Evolutionary conservation across 2,329 filamentous ascomycete genomes (phyloP).

Genomic region (Neurospora crassa): DNA sequence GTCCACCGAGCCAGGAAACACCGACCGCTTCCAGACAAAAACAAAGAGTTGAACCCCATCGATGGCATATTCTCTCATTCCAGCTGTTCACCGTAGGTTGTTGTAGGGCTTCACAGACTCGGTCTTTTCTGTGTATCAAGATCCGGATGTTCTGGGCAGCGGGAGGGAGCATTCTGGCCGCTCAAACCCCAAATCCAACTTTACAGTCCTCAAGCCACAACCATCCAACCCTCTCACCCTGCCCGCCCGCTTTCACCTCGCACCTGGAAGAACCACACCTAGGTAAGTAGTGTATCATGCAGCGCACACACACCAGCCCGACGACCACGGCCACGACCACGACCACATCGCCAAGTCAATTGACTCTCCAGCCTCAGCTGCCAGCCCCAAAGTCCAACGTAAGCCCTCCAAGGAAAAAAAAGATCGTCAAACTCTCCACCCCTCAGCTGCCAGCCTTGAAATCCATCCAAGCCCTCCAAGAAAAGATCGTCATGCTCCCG

Average conservation of each 20-base stretch:
- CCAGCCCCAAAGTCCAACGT: no score
- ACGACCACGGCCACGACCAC: background rate
- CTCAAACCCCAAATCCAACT: background rate
- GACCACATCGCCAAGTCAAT: background rate
- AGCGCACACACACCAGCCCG: background rate
- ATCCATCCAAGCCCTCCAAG: background rate
- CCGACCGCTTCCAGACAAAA: background rate
- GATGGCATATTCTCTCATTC: background rate
- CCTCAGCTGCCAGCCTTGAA: no score
- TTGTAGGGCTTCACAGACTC: no score
- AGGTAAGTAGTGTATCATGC: background rate
- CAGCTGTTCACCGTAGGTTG: background rate
- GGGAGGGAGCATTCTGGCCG: no score
- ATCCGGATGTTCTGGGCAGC: no score
- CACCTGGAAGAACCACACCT: background rate
- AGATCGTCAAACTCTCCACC: no score
- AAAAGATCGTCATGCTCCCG: background rate
- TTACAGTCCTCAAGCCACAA: background rate
- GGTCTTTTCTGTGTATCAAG: no score
- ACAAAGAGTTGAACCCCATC: background rate
- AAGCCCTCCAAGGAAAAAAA: no score
- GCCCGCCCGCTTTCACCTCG: background rate
- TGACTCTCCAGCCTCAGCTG: no score
- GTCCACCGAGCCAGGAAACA: no score
- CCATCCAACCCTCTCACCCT: background rate